Evolutionary conservation across 2,329 filamentous ascomycete species (phyloP).

Genomic region (Venturia effusa): DNA sequence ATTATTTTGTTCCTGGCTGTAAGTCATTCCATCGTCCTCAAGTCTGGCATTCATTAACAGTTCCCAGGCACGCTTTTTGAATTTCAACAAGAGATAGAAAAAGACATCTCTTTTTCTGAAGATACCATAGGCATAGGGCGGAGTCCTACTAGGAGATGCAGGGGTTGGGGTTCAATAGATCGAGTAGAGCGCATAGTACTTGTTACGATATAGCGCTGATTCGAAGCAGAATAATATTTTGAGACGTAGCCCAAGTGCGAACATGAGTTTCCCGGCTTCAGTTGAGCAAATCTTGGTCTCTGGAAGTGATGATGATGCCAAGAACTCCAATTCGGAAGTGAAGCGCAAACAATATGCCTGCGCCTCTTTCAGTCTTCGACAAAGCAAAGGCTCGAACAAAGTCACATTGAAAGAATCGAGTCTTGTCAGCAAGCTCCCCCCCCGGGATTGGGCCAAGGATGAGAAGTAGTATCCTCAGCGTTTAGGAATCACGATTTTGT

Average conservation of each 20-base stretch:
- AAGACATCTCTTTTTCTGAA: neutral
- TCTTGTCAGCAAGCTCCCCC: too few species aligned
- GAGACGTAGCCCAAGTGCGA: neutral
- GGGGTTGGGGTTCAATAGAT: neutral
- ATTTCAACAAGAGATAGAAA: conserved; percentile 28
- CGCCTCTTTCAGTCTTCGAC: too few species aligned
- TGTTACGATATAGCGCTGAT: neutral
- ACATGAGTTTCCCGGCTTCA: too few species aligned
- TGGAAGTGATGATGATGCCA: too few species aligned
- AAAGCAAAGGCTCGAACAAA: too few species aligned
- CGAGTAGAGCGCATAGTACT: neutral
- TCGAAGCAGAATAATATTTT: neutral
- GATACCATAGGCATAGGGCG: neutral
- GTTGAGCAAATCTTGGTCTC: too few species aligned
- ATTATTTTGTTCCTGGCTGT: conserved; percentile 50
- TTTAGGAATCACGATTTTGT: too few species aligned
- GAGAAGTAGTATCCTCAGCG: too few species aligned
- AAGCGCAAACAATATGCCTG: too few species aligned
- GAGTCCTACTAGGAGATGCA: neutral
- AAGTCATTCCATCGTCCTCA: conserved; percentile 20
- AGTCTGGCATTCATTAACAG: conserved; percentile 13
- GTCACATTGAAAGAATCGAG: too few species aligned
- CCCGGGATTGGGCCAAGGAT: too few species aligned
- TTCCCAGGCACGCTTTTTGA: conserved; percentile 29
- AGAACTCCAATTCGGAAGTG: too few species aligned